phyloP scores from a whole-genome alignment of 2,329 filamentous ascomycete species.

The Fusarium bulbicola region DNA sequence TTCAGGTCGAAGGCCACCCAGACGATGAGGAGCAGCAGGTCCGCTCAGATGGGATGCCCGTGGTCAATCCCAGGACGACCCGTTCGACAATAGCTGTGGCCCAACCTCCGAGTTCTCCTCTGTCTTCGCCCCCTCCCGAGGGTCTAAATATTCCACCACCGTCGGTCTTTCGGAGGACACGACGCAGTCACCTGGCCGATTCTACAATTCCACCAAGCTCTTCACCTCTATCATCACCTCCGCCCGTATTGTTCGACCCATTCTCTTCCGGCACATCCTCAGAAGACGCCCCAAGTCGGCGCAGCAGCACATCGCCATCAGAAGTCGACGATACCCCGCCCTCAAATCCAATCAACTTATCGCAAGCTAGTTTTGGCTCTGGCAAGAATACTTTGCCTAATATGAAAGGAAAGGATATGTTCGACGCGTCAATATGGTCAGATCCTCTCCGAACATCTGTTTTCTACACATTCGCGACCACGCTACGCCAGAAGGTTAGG shows the following conservation, averaged over 20 bases:
- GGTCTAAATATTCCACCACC: slow-evolving; percentile 42
- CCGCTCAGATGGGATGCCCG: slow-evolving; percentile 4
- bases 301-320: slow-evolving; percentile 53
- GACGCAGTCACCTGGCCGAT: slow-evolving; percentile 34
- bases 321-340: slow-evolving; percentile 57
- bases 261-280: slow-evolving; percentile 53
- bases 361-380: slow-evolving; percentile 48
- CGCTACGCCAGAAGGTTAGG: slow-evolving; percentile 69
- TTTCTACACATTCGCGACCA: slow-evolving; percentile 77
- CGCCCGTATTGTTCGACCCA: slow-evolving; percentile 61
- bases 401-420: slow-evolving; percentile 76
- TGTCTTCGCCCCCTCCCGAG: slow-evolving; percentile 51
- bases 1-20: slow-evolving; percentile 22
- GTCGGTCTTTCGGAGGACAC: slow-evolving; percentile 37
- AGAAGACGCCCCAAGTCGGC: slow-evolving; percentile 47
- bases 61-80: slow-evolving; percentile 31
- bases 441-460: slow-evolving; percentile 74
- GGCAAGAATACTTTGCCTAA: slow-evolving; percentile 59
- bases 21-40: slow-evolving; percentile 25
- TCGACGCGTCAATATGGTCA: slow-evolving; percentile 75
- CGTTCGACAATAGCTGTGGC: slow-evolving; percentile 33
- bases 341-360: slow-evolving; percentile 51
- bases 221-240: slow-evolving; percentile 67
- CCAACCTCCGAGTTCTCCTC: slow-evolving; percentile 47
- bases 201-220: slow-evolving; percentile 51